Base-by-base conservation (phyloP, 768 basidiomycete species). In the Boletus huronensis region DNA sequence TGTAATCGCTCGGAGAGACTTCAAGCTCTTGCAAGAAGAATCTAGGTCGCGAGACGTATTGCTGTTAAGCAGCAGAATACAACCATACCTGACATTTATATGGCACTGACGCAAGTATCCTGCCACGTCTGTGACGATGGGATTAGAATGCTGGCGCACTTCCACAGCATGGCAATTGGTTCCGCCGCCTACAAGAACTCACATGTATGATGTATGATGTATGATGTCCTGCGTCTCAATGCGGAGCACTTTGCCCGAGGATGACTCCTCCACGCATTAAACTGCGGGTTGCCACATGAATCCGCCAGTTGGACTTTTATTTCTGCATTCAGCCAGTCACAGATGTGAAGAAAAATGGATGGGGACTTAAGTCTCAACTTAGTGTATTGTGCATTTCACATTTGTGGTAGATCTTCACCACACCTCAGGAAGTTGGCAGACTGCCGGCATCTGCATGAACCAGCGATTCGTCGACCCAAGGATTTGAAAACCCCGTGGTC, bases 81-180 rank as follows among this genome's bases (percentile, higher is more conserved):
- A 19, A 44, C 10, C 13, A 29, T 17, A 11, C 26, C 25, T 34
- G 32, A 28, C 36, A 54, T 67, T 66, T 69, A 68, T 68, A 66
- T 26, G 36, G 29, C 17, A 28, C 25, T n/a, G 23, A n/a, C 9
- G 26, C 35, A 36, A 5, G 31, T 46, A 21, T 25, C 19, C 2
- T 35, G 34, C 47, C 55, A 49, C 25, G 9, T 32, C 21, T 11
- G 25, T 43, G 41, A 55, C 8, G 32, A 39, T 23, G 46, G 46
- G 25, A 48, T 36, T 36, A 32, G 29, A 41, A 9, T 28, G 14
- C 40, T 21, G 19, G 44, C 47, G n/a, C 42, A 49, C 35, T 9
- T 55, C 25, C 45, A 68, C 67, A 68, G 67, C 68, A 43, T 68
- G 67, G 57, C 49, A 55, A 53, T 44, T 58, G 54, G 34, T 16